Evolutionary conservation across 1,284 basidiomycete species (phyloP), one percentile per base, ranked within the genome.

Genomic region (Puccinia polysora): DNA sequence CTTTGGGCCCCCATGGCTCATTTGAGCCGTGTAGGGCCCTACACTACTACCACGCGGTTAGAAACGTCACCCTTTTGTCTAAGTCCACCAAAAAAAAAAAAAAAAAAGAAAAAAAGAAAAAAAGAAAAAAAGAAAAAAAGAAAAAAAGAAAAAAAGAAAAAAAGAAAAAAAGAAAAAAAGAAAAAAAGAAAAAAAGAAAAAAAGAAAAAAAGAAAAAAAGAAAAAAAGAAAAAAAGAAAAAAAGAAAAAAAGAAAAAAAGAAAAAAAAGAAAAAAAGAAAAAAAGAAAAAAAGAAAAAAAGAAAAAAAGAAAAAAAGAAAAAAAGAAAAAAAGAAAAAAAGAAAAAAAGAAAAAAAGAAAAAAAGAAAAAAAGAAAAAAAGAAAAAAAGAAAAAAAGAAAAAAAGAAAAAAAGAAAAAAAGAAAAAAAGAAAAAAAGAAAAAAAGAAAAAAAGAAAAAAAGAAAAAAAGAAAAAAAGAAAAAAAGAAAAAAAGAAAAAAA

Each of bases 311-410:
- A 49, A 49, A 4, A 49, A 49, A 15, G 25, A 5, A 4, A 49
- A 23, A 49, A 49, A 49, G 47, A 4, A 49, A 49, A 49, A 49
- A 49, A 49, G 25, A 49, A 49, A 49, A 49, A 49, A 49, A 49
- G 25, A 49, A 4, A 49, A 5, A 15, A 4, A 49, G 15, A 49
- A 18, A 8, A 8, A 43, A 18, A 43, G 8, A 18, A 43, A 18
- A 43, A 43, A 8, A 8, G 40, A 8, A 43, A 43, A 8, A 18
- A 43, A 8, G 10, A 49, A 49, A 15, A 49, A 49, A 15, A 15
- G 25, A 15, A 15, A 5, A 15, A 5, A 49, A 49, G 4, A 15
- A 49, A 5, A 49, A 49, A 49, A 49, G 25, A 49, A 49, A 49
- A 5, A 49, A 15, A 49, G 15, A 4, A 49, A 49, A 49, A 49